Percentiles rank a stretch among this genome's conserved stretches.
Evolutionary conservation across 352 stramenopile genomes (phyloP).

Genomic region (Globisporangium splendens): DNA sequence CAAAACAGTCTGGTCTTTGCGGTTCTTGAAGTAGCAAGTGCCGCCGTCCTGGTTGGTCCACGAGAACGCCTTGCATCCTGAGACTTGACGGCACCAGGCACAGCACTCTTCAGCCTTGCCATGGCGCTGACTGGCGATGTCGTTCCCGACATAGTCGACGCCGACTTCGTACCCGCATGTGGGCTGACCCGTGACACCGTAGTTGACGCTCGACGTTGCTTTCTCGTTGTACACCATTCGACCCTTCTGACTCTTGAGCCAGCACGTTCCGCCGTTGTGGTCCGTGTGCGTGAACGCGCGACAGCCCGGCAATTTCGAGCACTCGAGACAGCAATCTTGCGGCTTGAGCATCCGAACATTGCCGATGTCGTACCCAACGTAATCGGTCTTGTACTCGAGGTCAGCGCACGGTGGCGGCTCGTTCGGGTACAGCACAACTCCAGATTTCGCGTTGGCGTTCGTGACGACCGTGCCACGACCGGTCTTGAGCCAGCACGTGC

Average conservation of each 20-base stretch:
- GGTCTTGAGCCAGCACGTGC: conserved; percentile 62
- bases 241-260: conserved; percentile 29
- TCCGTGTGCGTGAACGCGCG: conserved; percentile 47
- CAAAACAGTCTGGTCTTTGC: conserved; percentile 11
- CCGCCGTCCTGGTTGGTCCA: conserved; percentile 4
- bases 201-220: background rate
- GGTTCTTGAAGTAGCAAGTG: conserved; percentile 10
- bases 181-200: too few species aligned
- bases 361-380: conserved; percentile 4
- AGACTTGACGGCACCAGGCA: too few species aligned
- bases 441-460: too few species aligned
- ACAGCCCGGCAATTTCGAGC: background rate
- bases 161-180: background rate
- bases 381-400: conserved; percentile 10
- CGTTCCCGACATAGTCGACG: conserved; percentile 37
- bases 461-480: conserved; percentile 20
- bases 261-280: conserved; percentile 49
- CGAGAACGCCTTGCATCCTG: conserved; percentile 4
- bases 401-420: background rate
- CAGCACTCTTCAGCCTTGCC: conserved; percentile 22
- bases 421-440: too few species aligned
- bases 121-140: conserved; percentile 16
- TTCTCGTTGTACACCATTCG: conserved; percentile 12
- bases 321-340: conserved; percentile 2
- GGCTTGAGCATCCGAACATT: background rate